phyloP scores from a whole-genome alignment of 1,139 yeast species.

The Magnusiomyces clavatus region DNA sequence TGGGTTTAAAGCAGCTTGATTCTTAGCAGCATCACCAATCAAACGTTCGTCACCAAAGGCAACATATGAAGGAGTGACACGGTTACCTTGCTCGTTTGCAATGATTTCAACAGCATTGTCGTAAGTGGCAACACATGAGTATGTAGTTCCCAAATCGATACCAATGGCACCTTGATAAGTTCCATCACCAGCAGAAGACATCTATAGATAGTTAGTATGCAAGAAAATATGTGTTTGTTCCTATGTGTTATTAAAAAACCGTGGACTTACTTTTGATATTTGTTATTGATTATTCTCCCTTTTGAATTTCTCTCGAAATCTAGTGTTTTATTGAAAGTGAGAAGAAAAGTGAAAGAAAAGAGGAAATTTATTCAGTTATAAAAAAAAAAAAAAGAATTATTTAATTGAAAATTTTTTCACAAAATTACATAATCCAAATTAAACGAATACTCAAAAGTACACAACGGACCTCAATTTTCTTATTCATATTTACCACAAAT shows the following conservation, averaged over 20 bases:
- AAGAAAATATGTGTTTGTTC: conserved; percentile 3
- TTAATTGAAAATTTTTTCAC: too few relatives aligned
- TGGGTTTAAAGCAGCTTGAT: conserved; percentile 98
- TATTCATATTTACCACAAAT: too few relatives aligned
- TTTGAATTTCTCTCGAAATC: neutral
- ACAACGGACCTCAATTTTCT: too few relatives aligned
- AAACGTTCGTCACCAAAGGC: conserved; percentile 96
- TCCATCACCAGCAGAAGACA: conserved; percentile 52
- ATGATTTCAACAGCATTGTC: conserved; percentile 79
- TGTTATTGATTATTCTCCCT: neutral
- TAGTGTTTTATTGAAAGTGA: neutral
- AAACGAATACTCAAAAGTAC: too few relatives aligned
- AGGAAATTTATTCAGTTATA: neutral
- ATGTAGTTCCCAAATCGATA: conserved; percentile 35
- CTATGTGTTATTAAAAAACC: neutral
- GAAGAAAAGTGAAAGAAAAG: neutral
- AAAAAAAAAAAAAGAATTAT: neutral
- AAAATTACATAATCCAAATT: too few relatives aligned
- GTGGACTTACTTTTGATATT: neutral
- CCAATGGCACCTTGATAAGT: conserved; percentile 99
- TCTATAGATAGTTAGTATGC: neutral
- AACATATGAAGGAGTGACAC: conserved; percentile 97
- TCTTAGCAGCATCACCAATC: conserved; percentile 98
- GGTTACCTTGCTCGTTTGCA: conserved; percentile 99
- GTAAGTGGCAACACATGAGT: conserved; percentile 39